Conservation (phyloP, 2,329 filamentous ascomycete species). For the Eutypa lata region DNA sequence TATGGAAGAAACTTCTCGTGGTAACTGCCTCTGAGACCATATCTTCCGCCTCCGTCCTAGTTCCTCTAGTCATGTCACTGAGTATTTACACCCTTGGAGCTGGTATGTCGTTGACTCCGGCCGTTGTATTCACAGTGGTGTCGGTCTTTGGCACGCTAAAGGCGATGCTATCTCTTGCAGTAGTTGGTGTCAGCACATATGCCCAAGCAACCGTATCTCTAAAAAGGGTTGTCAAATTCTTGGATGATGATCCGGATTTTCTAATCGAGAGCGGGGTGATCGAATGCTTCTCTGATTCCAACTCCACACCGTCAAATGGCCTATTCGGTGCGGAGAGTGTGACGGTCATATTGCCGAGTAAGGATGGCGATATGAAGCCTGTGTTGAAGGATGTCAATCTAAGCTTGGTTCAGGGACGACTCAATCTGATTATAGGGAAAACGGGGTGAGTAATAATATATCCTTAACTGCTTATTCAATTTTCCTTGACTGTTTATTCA, state of each 20-base stretch:
- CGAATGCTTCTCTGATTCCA: neutral
- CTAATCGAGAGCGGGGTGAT: neutral
- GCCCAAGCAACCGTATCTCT: neutral
- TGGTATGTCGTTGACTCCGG: neutral
- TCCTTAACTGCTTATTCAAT: no score
- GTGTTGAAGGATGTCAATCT: neutral
- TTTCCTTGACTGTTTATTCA: no score
- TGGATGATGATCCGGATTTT: neutral
- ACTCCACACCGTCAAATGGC: neutral
- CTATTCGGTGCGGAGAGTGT: neutral
- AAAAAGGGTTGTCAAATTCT: neutral
- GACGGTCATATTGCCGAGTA: neutral
- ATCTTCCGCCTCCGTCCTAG: conserved; percentile 1
- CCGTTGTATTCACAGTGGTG: conserved; percentile 1
- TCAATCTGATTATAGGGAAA: conserved; percentile 2
- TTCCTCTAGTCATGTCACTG: conserved; percentile 1
- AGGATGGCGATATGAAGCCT: neutral
- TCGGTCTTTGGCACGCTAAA: conserved; percentile 1
- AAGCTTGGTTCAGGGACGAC: neutral
- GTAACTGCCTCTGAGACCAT: conserved; percentile 1
- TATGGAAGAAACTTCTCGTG: conserved; percentile 1
- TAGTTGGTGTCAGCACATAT: neutral
- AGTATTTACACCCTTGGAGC: conserved; percentile 2
- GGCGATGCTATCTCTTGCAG: conserved; percentile 2
- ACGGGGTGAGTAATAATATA: conserved; percentile 1